A percentile compares a stretch with the other conserved stretches of the same genome.
phyloP scores from a whole-genome alignment of 768 basidiomycete genomes.

The Termitomyces sp. region DNA sequence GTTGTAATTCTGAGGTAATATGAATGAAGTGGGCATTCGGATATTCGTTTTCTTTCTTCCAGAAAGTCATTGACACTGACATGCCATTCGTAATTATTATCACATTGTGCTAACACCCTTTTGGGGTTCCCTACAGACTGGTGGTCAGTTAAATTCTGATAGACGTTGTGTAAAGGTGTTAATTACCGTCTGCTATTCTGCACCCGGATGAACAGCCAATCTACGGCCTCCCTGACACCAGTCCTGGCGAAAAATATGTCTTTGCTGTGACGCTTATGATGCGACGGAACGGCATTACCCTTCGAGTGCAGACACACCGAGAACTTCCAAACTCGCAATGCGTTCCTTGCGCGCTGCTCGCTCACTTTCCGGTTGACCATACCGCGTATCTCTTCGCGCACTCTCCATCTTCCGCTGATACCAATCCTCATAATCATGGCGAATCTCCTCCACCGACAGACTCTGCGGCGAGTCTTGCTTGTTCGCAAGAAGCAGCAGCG shows the following conservation, averaged over 20 bases:
- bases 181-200: constrained; percentile 76
- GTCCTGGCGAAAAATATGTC: constrained; percentile 44
- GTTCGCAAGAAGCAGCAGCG: constrained; percentile 89
- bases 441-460: constrained; percentile 85
- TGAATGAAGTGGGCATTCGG: not conserved
- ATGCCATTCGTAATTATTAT: not conserved
- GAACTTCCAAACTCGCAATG: constrained; percentile 77
- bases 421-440: constrained; percentile 87
- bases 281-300: constrained; percentile 51
- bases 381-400: constrained; percentile 47
- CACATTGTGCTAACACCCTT: constrained; percentile 17
- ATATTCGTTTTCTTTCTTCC: not conserved
- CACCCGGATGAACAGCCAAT: constrained; percentile 92
- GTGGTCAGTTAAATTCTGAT: not conserved
- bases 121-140: constrained; percentile 16
- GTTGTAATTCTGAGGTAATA: not conserved
- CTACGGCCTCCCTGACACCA: constrained; percentile 84
- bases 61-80: not conserved
- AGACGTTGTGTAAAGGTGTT: not conserved
- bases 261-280: not conserved
- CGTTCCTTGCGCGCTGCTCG: constrained; percentile 42
- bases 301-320: constrained; percentile 88
- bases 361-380: constrained; percentile 41
- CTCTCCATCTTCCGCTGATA: constrained; percentile 70
- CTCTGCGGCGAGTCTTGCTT: constrained; percentile 86